phyloP scores from a whole-genome alignment of 176 grass and related monocot genomes.

The Otatea glauca region DNA sequence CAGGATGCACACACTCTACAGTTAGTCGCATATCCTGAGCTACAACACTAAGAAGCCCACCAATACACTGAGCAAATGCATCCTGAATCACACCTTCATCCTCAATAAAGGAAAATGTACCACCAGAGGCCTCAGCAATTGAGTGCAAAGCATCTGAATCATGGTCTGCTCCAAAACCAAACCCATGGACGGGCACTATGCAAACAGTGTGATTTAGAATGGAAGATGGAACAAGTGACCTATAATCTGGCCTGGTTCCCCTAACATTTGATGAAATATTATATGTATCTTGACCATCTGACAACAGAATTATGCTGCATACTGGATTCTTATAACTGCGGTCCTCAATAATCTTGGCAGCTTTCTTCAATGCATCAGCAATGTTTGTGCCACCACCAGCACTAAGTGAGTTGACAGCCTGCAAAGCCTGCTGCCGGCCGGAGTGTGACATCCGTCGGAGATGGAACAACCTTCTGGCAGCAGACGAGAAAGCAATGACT shows the following conservation, averaged over 20 bases:
- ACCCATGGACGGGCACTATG: constrained; percentile 74
- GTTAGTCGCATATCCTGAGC: constrained; percentile 73
- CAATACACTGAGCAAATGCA: constrained; percentile 99
- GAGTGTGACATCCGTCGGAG: constrained; percentile 81
- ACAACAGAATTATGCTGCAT: constrained; percentile 93
- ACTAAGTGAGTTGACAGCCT: constrained; percentile 84
- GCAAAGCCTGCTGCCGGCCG: constrained; percentile 73
- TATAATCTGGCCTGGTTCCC: constrained; percentile 59
- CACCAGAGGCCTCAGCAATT: constrained; percentile 84
- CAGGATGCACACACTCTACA: constrained; percentile 67
- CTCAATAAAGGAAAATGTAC: constrained; percentile 98
- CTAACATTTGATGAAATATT: constrained; percentile 73
- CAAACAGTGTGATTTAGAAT: constrained; percentile 49
- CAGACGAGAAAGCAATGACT: constrained; percentile 88
- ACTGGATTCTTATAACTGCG: constrained; percentile 79
- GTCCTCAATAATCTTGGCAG: constrained; percentile 83
- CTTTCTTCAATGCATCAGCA: constrained; percentile 80
- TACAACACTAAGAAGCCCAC: constrained; percentile 91
- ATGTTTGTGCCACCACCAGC: constrained; percentile 96
- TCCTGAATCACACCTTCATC: constrained; percentile 91
- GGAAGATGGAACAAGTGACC: constrained; percentile 71
- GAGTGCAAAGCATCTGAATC: constrained; percentile 83
- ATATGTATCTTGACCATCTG: constrained; percentile 96
- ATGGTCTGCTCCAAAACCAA: constrained; percentile 90
- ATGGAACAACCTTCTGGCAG: constrained; percentile 76